Evolutionary conservation across 306 rosid species (phyloP).

Genomic region (Rubus idaeus): DNA sequence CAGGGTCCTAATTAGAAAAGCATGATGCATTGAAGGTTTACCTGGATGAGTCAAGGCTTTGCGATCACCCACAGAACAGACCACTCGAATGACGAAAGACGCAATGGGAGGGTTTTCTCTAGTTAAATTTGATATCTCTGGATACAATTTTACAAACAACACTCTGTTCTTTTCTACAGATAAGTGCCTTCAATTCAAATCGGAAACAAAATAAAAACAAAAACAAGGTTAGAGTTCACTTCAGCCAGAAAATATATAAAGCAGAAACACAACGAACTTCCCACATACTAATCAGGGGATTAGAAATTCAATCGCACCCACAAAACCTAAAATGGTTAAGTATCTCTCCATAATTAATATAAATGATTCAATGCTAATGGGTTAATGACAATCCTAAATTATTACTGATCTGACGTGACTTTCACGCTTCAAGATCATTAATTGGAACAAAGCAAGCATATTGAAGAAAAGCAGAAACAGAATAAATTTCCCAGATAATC

Average conservation of each 20-base stretch:
- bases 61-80: conserved; percentile 79
- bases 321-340: too few species aligned
- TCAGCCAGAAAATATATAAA: neutral
- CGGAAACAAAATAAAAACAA: neutral
- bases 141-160: conserved; percentile 72
- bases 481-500: neutral
- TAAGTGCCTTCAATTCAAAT: conserved; percentile 70
- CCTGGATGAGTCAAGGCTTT: conserved; percentile 83
- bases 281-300: conserved; percentile 6
- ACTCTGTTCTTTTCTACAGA: conserved; percentile 86
- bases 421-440: neutral
- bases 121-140: conserved; percentile 78
- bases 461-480: neutral
- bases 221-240: neutral
- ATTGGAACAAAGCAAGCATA: neutral
- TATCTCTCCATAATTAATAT: neutral
- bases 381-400: neutral
- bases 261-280: conserved; percentile 1
- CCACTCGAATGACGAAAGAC: conserved; percentile 72
- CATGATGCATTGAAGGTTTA: conserved; percentile 10
- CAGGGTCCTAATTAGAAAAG: neutral
- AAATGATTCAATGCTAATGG: neutral
- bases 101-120: conserved; percentile 93
- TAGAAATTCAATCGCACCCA: neutral
- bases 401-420: neutral